These are phyloP conservation scores for Aspergillus brunneoviolaceus DNA, from an alignment of 2,329 filamentous ascomycete species.

Conservation along the genomic window DNA sequence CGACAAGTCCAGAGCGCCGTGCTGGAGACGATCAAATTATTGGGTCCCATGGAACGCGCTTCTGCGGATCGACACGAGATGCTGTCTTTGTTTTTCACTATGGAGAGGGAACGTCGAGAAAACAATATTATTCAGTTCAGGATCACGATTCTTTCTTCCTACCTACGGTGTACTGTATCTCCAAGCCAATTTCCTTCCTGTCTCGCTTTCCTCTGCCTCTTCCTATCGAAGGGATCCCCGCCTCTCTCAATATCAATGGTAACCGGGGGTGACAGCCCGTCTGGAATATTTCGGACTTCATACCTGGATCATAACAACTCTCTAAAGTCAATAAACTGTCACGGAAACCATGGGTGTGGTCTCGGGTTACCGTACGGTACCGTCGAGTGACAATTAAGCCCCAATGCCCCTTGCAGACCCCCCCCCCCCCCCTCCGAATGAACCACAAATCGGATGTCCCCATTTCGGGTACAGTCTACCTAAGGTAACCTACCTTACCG, in stretches of 20 bases:
- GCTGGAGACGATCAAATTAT: slow-evolving; percentile 13
- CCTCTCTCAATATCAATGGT: not conserved
- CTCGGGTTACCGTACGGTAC: slow-evolving; percentile 19
- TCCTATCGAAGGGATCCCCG: not conserved
- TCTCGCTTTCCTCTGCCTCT: not conserved
- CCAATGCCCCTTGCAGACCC: slow-evolving; percentile 22
- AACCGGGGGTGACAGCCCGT: slow-evolving; percentile 2
- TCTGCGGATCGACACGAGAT: slow-evolving; percentile 18
- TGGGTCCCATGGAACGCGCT: slow-evolving; percentile 14
- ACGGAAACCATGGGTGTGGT: slow-evolving; percentile 17
- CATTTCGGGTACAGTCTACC: slow-evolving; percentile 7
- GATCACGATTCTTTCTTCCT: not conserved
- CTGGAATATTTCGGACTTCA: not conserved
- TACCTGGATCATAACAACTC: slow-evolving; percentile 6
- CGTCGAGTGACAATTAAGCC: slow-evolving; percentile 9
- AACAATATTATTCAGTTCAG: not conserved
- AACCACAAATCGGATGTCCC: slow-evolving; percentile 17
- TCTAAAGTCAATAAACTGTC: slow-evolving; percentile 16
- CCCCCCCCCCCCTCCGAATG: slow-evolving; percentile 11
- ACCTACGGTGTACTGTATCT: not conserved
- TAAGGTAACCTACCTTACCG: slow-evolving; percentile 3
- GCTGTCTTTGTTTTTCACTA: slow-evolving; percentile 1
- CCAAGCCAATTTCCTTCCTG: not conserved
- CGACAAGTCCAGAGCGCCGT: slow-evolving; percentile 11
- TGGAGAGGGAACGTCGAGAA: not conserved